Percentiles rank a stretch among this genome's conserved stretches.
Conservation (phyloP, 495 filamentous ascomycete species). For the Tuber microsphaerosporum region DNA sequence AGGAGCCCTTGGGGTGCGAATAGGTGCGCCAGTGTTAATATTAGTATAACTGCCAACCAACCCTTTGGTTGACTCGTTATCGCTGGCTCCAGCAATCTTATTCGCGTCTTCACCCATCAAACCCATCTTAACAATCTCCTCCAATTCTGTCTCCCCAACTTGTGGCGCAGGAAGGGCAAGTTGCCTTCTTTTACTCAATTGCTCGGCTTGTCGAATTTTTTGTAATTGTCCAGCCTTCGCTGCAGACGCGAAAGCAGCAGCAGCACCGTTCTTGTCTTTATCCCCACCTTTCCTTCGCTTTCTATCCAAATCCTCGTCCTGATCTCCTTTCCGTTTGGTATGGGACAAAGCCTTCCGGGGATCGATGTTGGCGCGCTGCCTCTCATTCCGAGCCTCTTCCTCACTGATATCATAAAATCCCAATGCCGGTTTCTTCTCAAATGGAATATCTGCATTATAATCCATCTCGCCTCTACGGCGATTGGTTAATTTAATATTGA, state of each 20-base stretch:
- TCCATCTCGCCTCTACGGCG: slow-evolving; percentile 96
- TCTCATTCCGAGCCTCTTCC: slow-evolving; percentile 73
- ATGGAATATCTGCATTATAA: slow-evolving; percentile 97
- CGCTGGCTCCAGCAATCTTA: slow-evolving; percentile 63
- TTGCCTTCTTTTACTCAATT: slow-evolving; percentile 79
- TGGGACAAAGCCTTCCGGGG: slow-evolving; percentile 89
- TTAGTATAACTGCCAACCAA: slow-evolving; percentile 75
- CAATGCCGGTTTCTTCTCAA: slow-evolving; percentile 81
- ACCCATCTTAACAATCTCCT: slow-evolving; percentile 98
- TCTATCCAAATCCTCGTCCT: slow-evolving; percentile 70
- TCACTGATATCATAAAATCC: slow-evolving; percentile 92
- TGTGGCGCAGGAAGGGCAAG: slow-evolving; percentile 80
- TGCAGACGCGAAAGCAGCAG: slow-evolving; percentile 75
- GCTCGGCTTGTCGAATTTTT: slow-evolving; percentile 90
- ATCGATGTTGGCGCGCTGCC: slow-evolving; percentile 79
- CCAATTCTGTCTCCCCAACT: slow-evolving; percentile 83
- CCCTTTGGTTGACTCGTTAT: slow-evolving; percentile 77
- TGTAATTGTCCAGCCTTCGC: slow-evolving; percentile 92
- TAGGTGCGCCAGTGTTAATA: slow-evolving; percentile 75
- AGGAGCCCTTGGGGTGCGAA: slow-evolving; percentile 81
- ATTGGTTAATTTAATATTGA: slow-evolving; percentile 94
- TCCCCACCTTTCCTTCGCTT: slow-evolving; percentile 67
- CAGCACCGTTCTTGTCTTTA: slow-evolving; percentile 67
- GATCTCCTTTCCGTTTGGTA: slow-evolving; percentile 90
- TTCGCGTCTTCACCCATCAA: slow-evolving; percentile 88